These are phyloP conservation scores for Aspergillus novofumigatus DNA, from an alignment of 2,329 filamentous ascomycete genomes.

Conservation along the genomic window DNA sequence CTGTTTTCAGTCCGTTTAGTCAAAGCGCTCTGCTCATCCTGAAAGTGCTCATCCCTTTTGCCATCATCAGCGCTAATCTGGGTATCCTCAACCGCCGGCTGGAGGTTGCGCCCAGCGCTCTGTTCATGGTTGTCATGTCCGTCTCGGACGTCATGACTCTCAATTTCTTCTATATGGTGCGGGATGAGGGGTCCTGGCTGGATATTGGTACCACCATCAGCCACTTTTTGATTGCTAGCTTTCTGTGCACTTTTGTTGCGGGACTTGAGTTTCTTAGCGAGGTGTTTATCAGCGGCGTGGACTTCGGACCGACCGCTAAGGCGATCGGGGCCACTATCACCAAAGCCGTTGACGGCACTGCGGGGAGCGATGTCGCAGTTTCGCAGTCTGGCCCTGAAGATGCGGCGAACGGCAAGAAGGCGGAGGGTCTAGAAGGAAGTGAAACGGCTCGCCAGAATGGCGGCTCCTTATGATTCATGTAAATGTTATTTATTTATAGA, in stretches of 20 bases:
- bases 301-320: conserved; percentile 41
- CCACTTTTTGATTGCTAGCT: conserved; percentile 89
- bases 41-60: conserved; percentile 92
- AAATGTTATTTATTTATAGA: neutral
- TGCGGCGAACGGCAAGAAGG: conserved; percentile 6
- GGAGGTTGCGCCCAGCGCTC: conserved; percentile 76
- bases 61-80: conserved; percentile 86
- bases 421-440: neutral
- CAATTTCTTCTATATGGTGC: conserved; percentile 96
- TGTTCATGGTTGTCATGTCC: conserved; percentile 94
- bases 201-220: conserved; percentile 97
- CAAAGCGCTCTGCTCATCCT: conserved; percentile 82
- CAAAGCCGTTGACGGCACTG: conserved; percentile 17
- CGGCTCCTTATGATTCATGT: neutral
- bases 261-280: conserved; percentile 81
- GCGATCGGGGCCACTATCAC: conserved; percentile 15
- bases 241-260: conserved; percentile 86
- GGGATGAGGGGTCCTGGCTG: conserved; percentile 93
- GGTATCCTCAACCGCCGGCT: conserved; percentile 83
- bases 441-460: neutral
- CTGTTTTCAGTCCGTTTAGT: conserved; percentile 88
- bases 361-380: conserved; percentile 10
- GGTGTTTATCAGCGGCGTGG: conserved; percentile 74
- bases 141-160: conserved; percentile 87
- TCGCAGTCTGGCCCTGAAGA: neutral